Evolutionary conservation across 2,329 filamentous ascomycete species (phyloP), one percentile per base, ranked within the genome.

Genomic region (Proliferodiscus dingleyae): DNA sequence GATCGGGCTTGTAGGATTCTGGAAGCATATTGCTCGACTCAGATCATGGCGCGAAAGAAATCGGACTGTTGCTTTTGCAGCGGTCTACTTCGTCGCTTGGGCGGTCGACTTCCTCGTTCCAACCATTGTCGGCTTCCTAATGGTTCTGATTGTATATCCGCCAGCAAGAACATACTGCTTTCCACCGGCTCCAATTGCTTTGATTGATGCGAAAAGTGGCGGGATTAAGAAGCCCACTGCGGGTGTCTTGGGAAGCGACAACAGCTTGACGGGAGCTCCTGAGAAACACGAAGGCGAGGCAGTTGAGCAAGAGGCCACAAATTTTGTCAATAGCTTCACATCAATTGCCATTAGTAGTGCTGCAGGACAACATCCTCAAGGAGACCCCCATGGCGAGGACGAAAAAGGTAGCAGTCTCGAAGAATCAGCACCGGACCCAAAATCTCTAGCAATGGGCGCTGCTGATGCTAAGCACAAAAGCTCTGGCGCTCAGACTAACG

Each of bases 221-320:
- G 48, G 48, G 0, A 23, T 54, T 2, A 51, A 56, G 41, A 49
- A 49, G 5, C 51, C 54, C 1, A 32, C 42, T 29, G 46, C 54
- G 5, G 51, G 54, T 6, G 47, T 51, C 18, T 42, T 56, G 4
- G 52, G 54, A 9, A 56, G 52, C 13, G 26, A 44, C 11, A 43
- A 54, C 26, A 54, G 45, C 9, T 30, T 56, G 11, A 56, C 51
- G 9, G 54, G 54, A 2, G 54, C 54, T 8, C 52, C 52, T 3
- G 54, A 56, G 21, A 56, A 53, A 18, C 47, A 54, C 39, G 19
- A 49, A 32, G 52, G 49, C 8, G 54, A 56, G 46, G 54, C 49
- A 3, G 46, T 53, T 11, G 54, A 52, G 36, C 49, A 56, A 33
- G 54, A 56, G 42, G 54, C 54, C 7, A 49, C 47, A 9, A 51